Base-by-base conservation (phyloP, 2,329 filamentous ascomycete genomes). In the Trichoderma afroharzianum region DNA sequence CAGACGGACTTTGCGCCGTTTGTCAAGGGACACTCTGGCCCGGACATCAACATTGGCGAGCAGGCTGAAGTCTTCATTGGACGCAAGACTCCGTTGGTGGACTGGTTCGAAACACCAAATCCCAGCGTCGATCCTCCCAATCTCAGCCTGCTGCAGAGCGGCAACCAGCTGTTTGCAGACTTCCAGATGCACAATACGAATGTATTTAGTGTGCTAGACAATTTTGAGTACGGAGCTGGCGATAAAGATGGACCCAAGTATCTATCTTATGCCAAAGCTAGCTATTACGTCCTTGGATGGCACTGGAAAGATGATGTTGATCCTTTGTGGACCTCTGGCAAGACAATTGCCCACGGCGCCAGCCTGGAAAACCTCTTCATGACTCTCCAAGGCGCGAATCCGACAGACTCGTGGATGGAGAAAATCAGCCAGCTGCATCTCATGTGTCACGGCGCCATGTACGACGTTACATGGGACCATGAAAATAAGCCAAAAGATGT, bases 231-330 rank as follows among this genome's bases (percentile, higher is more conserved):
- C n/a, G 43, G 43, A 6, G n/a, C 43, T 11, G 43, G n/a, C 8
- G 43, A 50, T 50, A 21, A n/a, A 21, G 43, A 50, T 21, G 43
- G n/a, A 6, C 43, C 43, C 9, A 55, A 76, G 14, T 77, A 78
- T 55, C 73, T 82, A 0, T 26, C 72, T 2, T 11, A 69, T 0
- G 82, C 80, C 15, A 76, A 72, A 0, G 80, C 79, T 0, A 79
- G 75, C 72, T 85, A 84, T 72, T 82, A 81, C 72, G 74, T 84
- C 0, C 14, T 85, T 1, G 82, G 83, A 6, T 84, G 82, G 82
- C 81, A 84, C 43, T 75, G 72, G 24, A 74, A 77, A 7, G 39
- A 61, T 11, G 69, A 43, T 1, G 71, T 72, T 15, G 75, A 80
- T 50, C 76, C 76, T 1, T 67, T 79, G 1, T 74, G 73, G 64